Percentiles rank a stretch among this genome's conserved stretches.
Evolutionary conservation across 768 basidiomycete genomes (phyloP).

Genomic region (Clitopilus hobsonii): DNA sequence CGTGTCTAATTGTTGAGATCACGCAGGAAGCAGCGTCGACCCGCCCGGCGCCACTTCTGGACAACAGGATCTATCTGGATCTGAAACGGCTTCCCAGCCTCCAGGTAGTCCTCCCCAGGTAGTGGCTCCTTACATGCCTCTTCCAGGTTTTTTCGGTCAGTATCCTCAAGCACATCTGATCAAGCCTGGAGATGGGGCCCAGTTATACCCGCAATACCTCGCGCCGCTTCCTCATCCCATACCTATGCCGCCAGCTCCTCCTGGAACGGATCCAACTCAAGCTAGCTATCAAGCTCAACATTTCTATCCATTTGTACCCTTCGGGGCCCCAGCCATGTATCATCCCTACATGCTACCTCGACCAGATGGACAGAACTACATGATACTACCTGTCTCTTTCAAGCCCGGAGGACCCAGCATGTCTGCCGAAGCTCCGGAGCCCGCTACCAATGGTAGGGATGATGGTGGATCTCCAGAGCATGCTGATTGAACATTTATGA

Average conservation of each 20-base stretch:
- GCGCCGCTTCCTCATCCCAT: constrained; percentile 13
- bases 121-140: constrained; percentile 50
- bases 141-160: constrained; percentile 51
- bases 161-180: constrained; percentile 43
- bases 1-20: constrained; percentile 49
- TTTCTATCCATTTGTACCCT: constrained; percentile 18
- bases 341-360: constrained; percentile 21
- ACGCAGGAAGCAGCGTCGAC: constrained; percentile 53
- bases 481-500: constrained; percentile 12
- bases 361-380: constrained; percentile 24
- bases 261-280: constrained; percentile 14
- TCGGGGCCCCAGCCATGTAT: constrained; percentile 14
- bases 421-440: constrained; percentile 8
- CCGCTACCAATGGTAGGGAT: constrained; percentile 15
- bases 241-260: constrained; percentile 9
- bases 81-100: constrained; percentile 35
- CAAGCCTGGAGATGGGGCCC: constrained; percentile 48
- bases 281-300: constrained; percentile 16
- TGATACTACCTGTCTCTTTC: constrained; percentile 19
- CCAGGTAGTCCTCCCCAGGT: constrained; percentile 39
- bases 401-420: constrained; percentile 12
- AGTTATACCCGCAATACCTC: constrained; percentile 37
- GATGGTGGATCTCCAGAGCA: constrained; percentile 19
- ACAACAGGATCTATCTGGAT: constrained; percentile 31
- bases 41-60: constrained; percentile 32